Evolutionary conservation across 2,329 filamentous ascomycete genomes (phyloP).

Genomic region (Berkeleyomyces basicola): DNA sequence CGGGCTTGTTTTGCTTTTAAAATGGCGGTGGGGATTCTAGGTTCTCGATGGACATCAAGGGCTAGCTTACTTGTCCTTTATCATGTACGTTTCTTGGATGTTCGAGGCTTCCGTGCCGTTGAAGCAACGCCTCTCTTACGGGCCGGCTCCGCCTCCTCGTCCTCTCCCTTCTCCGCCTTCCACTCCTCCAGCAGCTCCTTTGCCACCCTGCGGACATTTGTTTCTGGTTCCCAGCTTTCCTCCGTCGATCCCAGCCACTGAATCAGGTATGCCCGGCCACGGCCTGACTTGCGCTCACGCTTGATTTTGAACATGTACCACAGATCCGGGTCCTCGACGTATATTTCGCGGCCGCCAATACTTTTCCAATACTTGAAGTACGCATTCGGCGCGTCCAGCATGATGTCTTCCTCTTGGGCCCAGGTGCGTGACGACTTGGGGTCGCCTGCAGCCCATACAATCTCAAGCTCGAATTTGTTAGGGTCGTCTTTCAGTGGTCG

Average conservation of each 20-base stretch:
- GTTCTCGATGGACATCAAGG: background rate
- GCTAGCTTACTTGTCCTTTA: background rate
- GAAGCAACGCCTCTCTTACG: background rate
- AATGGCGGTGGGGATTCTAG: background rate
- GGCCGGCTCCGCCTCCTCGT: background rate
- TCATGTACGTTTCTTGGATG: background rate
- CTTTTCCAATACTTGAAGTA: conserved; percentile 11
- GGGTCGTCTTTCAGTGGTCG: background rate
- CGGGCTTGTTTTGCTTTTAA: background rate
- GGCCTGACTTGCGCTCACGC: conserved; percentile 2
- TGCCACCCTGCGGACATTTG: conserved; percentile 3
- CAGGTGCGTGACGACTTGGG: background rate
- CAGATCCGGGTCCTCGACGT: conserved; percentile 9
- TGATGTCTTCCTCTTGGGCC: conserved; percentile 9
- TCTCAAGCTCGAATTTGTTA: conserved; percentile 10
- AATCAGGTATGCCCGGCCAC: conserved; percentile 1
- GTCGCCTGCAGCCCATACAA: conserved; percentile 2
- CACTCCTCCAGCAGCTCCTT: conserved; percentile 4
- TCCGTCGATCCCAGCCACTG: conserved; percentile 13
- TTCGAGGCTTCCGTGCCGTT: background rate
- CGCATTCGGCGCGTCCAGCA: conserved; percentile 3
- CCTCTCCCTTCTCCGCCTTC: background rate
- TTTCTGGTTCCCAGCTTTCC: conserved; percentile 8
- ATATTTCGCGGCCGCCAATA: conserved; percentile 8
- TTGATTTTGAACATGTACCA: conserved; percentile 13